Base-by-base conservation (phyloP, 306 rosid genomes). In the Vigna unguiculata region DNA sequence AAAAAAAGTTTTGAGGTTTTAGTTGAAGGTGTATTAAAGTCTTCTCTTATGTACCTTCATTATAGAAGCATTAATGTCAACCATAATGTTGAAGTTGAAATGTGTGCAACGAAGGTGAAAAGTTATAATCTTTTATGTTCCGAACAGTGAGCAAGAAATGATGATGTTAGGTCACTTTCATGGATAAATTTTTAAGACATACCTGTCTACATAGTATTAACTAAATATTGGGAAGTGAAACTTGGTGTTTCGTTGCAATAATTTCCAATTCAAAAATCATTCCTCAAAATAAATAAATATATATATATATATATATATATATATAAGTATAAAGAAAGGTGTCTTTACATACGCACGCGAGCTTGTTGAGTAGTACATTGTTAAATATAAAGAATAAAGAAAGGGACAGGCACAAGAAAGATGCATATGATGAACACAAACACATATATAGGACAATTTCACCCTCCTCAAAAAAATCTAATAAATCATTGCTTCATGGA, bases 401-500 rank as follows among this genome's bases (percentile, higher is more conserved):
- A 28, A 59, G 41, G 40, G 66, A 59, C 66, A 58, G 65, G 1
- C 62, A 58, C 10, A 40, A 7, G 36, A 58, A 55, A 7, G 34
- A 55, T 21, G 16, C 61, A 55, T 22, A 55, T 55, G 34, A 24
- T 55, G 62, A 28, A 58, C 5, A 25, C 9, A 58, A 2, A 25
- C 65, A 59, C 41, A 11, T 9, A 40, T 2, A 40, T 59, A 28
- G 21, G 41, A 59, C 41, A 59, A 30, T 28, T 59, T 10, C 16
- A 13, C 38, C 19, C n/a, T 30, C 41, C 21, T 59, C 7, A 30
- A 30, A 28, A 30, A 30, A 28, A 28, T 59, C 40, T 7, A 7
- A 28, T 14, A 59, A 59, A 59, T 59, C 43, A 59, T 30, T 59
- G 66, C 66, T 28, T 2, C 41, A 15, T 59, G 30, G 66, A 30